Evolutionary conservation across 495 filamentous ascomycete species (phyloP).

Genomic region (Cudoniella acicularis): DNA sequence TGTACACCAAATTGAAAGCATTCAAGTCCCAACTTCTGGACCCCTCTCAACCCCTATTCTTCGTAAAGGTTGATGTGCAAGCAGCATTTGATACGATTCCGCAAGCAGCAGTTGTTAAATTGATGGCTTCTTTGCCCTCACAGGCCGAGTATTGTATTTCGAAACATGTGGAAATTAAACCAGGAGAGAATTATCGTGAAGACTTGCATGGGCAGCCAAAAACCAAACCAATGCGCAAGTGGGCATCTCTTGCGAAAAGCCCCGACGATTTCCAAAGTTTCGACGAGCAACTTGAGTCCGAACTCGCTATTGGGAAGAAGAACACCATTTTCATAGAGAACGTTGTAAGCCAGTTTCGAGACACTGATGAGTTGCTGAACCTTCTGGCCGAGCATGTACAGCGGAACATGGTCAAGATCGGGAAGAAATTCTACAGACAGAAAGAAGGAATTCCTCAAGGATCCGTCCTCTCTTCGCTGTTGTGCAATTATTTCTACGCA

Average conservation of each 20-base stretch:
- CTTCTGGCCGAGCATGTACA: conserved; percentile 74
- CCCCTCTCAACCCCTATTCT: conserved; percentile 50
- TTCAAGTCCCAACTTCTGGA: conserved; percentile 52
- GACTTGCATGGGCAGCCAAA: conserved; percentile 7
- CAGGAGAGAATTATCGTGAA: conserved; percentile 30
- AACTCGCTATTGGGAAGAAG: conserved; percentile 43
- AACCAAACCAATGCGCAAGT: conserved; percentile 57
- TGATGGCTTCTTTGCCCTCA: conserved; percentile 59
- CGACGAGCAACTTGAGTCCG: conserved; percentile 47
- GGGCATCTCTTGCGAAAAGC: conserved; percentile 55
- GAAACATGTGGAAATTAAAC: conserved; percentile 69
- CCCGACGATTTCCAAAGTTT: conserved; percentile 50
- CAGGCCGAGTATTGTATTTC: conserved; percentile 66
- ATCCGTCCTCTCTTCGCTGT: conserved; percentile 74
- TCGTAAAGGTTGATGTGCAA: conserved; percentile 89
- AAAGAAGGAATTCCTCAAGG: conserved; percentile 90
- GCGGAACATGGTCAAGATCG: conserved; percentile 81
- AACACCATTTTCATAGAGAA: conserved; percentile 75
- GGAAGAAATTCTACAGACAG: conserved; percentile 85
- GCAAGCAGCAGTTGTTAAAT: conserved; percentile 62
- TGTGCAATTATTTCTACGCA: conserved; percentile 95
- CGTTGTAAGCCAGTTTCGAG: conserved; percentile 47
- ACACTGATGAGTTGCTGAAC: conserved; percentile 56
- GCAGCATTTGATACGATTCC: conserved; percentile 96
- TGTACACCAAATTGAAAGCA: conserved; percentile 67